Percentiles rank a stretch among this genome's conserved stretches.
phyloP scores from a whole-genome alignment of 371 early-diverging fungal species.

The Syncephalastrum monosporum region DNA sequence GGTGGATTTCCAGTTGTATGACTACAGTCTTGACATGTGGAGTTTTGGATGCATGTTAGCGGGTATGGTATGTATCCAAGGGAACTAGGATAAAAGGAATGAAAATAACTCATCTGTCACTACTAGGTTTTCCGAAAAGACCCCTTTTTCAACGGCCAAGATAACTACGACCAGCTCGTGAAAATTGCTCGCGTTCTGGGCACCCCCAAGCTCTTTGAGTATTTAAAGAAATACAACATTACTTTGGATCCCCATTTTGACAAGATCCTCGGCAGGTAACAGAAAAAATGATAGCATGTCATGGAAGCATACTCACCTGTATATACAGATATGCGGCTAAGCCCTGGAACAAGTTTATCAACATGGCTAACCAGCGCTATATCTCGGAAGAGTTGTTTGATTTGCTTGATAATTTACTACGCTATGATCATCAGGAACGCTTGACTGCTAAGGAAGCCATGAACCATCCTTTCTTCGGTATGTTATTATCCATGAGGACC shows the following conservation, averaged over 20 bases:
- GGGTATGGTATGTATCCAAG: slow-evolving; percentile 70
- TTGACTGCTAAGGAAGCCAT: slow-evolving; percentile 96
- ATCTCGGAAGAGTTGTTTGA: slow-evolving; percentile 91
- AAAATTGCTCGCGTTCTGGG: slow-evolving; percentile 98
- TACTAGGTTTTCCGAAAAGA: slow-evolving; percentile 91
- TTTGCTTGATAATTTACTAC: slow-evolving; percentile 90
- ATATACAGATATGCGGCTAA: slow-evolving; percentile 75
- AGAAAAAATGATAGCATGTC: neutral
- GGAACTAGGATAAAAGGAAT: neutral
- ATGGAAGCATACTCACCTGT: too few relatives aligned
- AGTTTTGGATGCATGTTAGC: slow-evolving; percentile 99
- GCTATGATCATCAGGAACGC: slow-evolving; percentile 98
- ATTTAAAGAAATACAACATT: slow-evolving; percentile 95
- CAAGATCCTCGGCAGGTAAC: slow-evolving; percentile 68
- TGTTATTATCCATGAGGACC: neutral
- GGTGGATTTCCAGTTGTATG: slow-evolving; percentile 97
- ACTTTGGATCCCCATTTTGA: slow-evolving; percentile 86
- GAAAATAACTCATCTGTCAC: too few relatives aligned
- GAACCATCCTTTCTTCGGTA: slow-evolving; percentile 93
- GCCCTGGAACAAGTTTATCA: slow-evolving; percentile 93
- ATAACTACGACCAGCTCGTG: slow-evolving; percentile 98
- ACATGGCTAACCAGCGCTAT: slow-evolving; percentile 85
- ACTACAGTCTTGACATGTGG: slow-evolving; percentile 99
- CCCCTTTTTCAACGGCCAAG: slow-evolving; percentile 99
- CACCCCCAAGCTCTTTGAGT: slow-evolving; percentile 87